Evolutionary conservation across 1,284 basidiomycete species (phyloP), one percentile per base, ranked within the genome.

Genomic region (Xerocomus nothofagi): DNA sequence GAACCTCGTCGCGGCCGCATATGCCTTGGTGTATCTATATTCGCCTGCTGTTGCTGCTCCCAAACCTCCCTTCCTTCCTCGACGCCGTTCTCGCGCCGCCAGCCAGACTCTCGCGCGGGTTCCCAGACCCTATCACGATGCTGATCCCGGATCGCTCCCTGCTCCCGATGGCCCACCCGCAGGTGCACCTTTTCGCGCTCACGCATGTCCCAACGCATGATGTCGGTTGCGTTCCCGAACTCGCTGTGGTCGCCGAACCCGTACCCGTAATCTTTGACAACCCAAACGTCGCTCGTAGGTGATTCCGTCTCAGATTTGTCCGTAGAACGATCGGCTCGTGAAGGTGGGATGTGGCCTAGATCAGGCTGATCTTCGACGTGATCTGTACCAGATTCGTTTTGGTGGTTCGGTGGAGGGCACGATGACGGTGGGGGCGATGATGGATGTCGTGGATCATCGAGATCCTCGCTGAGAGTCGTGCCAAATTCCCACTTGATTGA

Each of bases 191-290:
- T 55, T 53, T 69, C 66, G 18, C 65, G 62, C 10, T 55, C 49
- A 15, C 63, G 57, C 56, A 66, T 55, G 30, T 68, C 71, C 52
- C 60, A 65, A 26, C 68, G 67, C 20, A 57, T 54, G 17, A 68
- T 50, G 1, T 62, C 59, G 4, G 63, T 49, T 2, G 63, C 65
- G 26, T 68, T 67, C 2, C 71, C 70, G 6, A 54, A 60, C 4
- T 71, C 72, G 47, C 66, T 69, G 6, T 64, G 56, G 15, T 67
- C 60, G 5, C 82, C 82, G 54, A 83, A 83, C 1, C 81, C 79
- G 56, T 70, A 84, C 7, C 82, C 84, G 51, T 74, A 86, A 59
- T 87, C 76, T 54, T 74, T 78, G 39, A 86, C 84, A 52, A 76
- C 74, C 66, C 76, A 79, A 14, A 78, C 77, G 47, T 77, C 76